These are phyloP conservation scores for Ganoderma boninense DNA, from an alignment of 1,284 basidiomycete genomes.

Conservation along the genomic window DNA sequence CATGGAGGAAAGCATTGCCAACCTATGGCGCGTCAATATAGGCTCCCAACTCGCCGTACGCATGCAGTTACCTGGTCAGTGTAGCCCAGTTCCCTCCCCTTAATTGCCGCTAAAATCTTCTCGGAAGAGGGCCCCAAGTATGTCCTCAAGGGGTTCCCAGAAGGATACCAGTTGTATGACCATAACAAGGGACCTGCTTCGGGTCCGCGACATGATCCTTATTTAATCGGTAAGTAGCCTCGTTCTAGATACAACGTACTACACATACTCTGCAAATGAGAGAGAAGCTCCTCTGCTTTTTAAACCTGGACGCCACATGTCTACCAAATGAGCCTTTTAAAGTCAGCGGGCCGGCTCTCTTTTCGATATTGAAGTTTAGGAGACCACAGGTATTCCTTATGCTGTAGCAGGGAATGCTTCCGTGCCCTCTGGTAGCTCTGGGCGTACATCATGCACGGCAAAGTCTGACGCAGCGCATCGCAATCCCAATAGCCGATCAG, in stretches of 20 bases:
- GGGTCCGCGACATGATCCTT: conserved; percentile 75
- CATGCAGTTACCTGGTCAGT: conserved; percentile 58
- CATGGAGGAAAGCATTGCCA: conserved; percentile 54
- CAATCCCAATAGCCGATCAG: neutral
- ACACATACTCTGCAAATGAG: neutral
- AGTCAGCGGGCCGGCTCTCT: neutral
- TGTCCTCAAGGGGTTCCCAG: conserved; percentile 70
- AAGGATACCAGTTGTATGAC: conserved; percentile 74
- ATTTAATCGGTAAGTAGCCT: conserved; percentile 69
- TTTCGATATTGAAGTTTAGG: neutral
- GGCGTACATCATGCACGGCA: neutral
- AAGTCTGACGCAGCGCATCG: neutral
- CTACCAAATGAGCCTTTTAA: neutral
- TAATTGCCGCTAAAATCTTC: neutral
- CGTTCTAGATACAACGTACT: neutral
- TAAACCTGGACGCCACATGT: too few species aligned
- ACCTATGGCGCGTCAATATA: conserved; percentile 69
- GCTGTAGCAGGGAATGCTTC: neutral
- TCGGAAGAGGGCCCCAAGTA: conserved; percentile 60
- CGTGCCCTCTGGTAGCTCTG: too few species aligned
- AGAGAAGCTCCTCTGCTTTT: too few species aligned
- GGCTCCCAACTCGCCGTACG: conserved; percentile 64
- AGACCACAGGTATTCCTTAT: neutral
- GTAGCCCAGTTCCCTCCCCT: neutral
- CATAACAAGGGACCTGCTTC: conserved; percentile 70